Conservation (phyloP, 352 stramenopile genomes). For the Phytophthora meadii region DNA sequence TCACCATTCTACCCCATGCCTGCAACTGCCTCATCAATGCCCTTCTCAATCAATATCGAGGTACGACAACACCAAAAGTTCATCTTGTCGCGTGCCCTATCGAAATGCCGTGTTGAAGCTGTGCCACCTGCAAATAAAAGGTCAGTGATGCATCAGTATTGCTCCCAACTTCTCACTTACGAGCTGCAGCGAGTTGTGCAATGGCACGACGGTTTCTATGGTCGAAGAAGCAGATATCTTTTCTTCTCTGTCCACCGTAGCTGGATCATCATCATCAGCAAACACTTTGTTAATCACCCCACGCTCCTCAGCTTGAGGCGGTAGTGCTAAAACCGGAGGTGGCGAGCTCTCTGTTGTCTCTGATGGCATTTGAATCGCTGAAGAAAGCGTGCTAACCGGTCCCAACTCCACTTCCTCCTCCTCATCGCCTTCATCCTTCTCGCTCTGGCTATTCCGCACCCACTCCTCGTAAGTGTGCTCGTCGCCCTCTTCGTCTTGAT, state of each 20-base stretch:
- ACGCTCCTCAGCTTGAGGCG: constrained; percentile 17
- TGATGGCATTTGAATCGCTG: constrained; percentile 16
- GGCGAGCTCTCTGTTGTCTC: constrained; percentile 15
- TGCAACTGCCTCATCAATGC: neutral
- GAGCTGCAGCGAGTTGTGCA: constrained; percentile 72
- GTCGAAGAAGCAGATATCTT: constrained; percentile 74
- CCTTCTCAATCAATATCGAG: neutral
- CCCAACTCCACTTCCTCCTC: constrained; percentile 18
- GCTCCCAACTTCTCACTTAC: constrained; percentile 37
- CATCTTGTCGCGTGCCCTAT: constrained; percentile 49
- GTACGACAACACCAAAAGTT: constrained; percentile 12
- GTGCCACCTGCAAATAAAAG: constrained; percentile 42
- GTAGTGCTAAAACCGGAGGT: constrained; percentile 10
- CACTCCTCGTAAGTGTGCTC: constrained; percentile 73
- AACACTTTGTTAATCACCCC: constrained; percentile 43
- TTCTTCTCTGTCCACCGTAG: constrained; percentile 45
- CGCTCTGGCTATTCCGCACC: constrained; percentile 46
- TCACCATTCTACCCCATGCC: constrained; percentile 1
- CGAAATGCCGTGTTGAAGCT: constrained; percentile 65
- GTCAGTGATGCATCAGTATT: neutral
- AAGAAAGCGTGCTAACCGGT: constrained; percentile 25
- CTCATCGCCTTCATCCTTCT: constrained; percentile 22
- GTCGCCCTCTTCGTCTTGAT: constrained; percentile 34
- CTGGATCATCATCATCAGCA: constrained; percentile 44
- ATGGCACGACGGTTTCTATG: constrained; percentile 77